A percentile compares a stretch with the other conserved stretches of the same genome.
These are phyloP conservation scores for Epichloe hybrida DNA, from an alignment of 2,329 filamentous ascomycete species.

Conservation along the genomic window DNA sequence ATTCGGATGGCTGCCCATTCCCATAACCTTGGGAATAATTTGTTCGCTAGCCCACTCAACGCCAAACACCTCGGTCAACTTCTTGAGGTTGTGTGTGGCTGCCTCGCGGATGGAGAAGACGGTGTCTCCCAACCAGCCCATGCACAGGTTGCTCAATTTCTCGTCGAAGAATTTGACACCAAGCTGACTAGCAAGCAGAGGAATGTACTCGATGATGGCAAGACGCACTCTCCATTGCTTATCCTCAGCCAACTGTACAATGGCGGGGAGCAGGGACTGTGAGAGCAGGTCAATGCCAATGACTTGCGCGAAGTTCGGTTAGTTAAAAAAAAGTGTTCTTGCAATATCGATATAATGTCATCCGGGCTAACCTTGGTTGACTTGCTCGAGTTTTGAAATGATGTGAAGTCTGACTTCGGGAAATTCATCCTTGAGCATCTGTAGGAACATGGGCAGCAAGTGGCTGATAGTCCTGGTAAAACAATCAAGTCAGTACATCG, in stretches of 20 bases:
- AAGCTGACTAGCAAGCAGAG: constrained; percentile 84
- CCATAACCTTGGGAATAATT: constrained; percentile 97
- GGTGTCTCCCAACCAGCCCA: constrained; percentile 96
- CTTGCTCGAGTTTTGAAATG: constrained; percentile 97
- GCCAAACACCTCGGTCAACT: constrained; percentile 95
- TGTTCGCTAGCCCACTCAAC: constrained; percentile 95
- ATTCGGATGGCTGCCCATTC: constrained; percentile 95
- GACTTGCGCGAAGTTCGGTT: constrained; percentile 41
- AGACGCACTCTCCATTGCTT: constrained; percentile 98
- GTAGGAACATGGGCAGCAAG: constrained; percentile 93
- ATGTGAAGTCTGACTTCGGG: constrained; percentile 97
- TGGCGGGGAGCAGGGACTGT: constrained; percentile 90
- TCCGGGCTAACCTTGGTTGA: constrained; percentile 65
- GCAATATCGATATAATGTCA: constrained; percentile 1
- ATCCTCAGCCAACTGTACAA: constrained; percentile 93
- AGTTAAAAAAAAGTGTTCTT: background rate
- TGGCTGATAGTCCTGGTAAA: constrained; percentile 76
- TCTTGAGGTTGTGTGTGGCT: constrained; percentile 93
- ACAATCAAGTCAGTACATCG: background rate
- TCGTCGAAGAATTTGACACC: constrained; percentile 98
- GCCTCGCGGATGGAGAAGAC: constrained; percentile 98
- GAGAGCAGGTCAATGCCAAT: constrained; percentile 96
- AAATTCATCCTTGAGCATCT: constrained; percentile 99
- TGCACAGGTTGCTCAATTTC: constrained; percentile 87
- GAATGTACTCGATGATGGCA: constrained; percentile 98